A percentile compares a stretch with the other conserved stretches of the same genome.
These are phyloP conservation scores for Claviceps digitariae DNA, from an alignment of 2,329 filamentous ascomycete species.

Conservation along the genomic window DNA sequence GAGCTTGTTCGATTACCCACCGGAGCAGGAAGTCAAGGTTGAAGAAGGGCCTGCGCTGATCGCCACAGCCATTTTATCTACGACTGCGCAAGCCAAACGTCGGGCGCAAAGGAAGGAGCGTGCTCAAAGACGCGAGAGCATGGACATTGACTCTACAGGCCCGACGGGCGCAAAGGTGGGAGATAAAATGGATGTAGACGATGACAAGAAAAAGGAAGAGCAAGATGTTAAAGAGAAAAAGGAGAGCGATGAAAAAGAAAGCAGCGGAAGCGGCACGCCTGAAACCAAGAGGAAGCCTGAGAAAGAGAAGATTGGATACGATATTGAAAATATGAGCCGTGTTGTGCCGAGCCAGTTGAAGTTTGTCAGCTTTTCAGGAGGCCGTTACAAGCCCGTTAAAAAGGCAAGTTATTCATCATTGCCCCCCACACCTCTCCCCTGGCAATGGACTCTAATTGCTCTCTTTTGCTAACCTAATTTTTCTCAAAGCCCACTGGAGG, in stretches of 20 bases:
- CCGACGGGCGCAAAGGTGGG: slow-evolving; percentile 44
- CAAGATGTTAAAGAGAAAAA: slow-evolving; percentile 46
- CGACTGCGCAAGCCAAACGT: slow-evolving; percentile 92
- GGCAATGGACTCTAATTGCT: too few species aligned
- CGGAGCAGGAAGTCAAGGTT: slow-evolving; percentile 86
- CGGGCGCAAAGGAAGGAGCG: slow-evolving; percentile 89
- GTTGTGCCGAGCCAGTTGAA: slow-evolving; percentile 88
- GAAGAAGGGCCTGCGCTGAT: slow-evolving; percentile 90
- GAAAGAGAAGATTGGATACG: slow-evolving; percentile 94
- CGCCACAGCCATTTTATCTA: slow-evolving; percentile 89
- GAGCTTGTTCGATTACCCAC: slow-evolving; percentile 95
- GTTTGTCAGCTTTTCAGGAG: slow-evolving; percentile 84
- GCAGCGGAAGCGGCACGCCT: slow-evolving; percentile 29
- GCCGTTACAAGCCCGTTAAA: slow-evolving; percentile 82
- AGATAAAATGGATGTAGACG: slow-evolving; percentile 84
- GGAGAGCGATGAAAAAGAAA: slow-evolving; percentile 23
- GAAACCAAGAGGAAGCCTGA: slow-evolving; percentile 78
- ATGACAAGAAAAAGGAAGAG: slow-evolving; percentile 42
- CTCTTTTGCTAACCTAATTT: neutral
- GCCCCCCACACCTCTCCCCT: neutral
- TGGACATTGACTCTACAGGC: slow-evolving; percentile 79
- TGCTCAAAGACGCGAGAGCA: slow-evolving; percentile 78
- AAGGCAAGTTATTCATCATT: slow-evolving; percentile 44
- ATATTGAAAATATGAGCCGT: slow-evolving; percentile 92
- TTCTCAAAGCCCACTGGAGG: slow-evolving; percentile 74